phyloP scores from a whole-genome alignment of 2,329 filamentous ascomycete genomes.

The Trichoderma sp. region DNA sequence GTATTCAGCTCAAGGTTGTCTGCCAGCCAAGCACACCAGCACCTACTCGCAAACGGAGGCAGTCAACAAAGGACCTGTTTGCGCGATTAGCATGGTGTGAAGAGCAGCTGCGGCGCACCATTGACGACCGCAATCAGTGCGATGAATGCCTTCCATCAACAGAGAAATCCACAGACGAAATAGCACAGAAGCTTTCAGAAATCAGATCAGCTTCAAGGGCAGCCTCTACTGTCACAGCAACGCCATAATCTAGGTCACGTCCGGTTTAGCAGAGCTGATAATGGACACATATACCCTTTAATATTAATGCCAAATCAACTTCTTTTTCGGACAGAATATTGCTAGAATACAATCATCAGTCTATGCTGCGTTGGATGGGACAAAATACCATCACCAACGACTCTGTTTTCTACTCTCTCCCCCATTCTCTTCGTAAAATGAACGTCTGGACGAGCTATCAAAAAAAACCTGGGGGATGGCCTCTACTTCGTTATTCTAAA shows the following conservation, averaged over 20 bases:
- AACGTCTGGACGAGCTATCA: neutral
- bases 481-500: constrained; percentile 23
- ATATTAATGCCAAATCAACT: constrained; percentile 1
- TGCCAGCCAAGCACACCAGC: constrained; percentile 25
- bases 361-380: neutral
- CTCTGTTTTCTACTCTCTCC: neutral
- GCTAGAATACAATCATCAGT: neutral
- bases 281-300: neutral
- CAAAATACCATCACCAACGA: neutral
- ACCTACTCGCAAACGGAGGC: constrained; percentile 8
- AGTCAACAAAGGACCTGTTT: constrained; percentile 17
- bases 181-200: constrained; percentile 1
- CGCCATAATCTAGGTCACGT: neutral
- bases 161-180: neutral
- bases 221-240: neutral
- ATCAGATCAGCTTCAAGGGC: constrained; percentile 2
- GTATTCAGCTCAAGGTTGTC: constrained; percentile 13
- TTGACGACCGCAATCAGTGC: constrained; percentile 10
- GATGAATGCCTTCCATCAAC: neutral
- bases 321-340: neutral
- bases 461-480: constrained; percentile 26
- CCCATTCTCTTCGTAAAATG: neutral
- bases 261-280: neutral
- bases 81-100: constrained; percentile 21
- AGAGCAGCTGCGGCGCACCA: constrained; percentile 18